Conservation (phyloP, 352 stramenopile genomes). For the Pythium apleroticum region DNA sequence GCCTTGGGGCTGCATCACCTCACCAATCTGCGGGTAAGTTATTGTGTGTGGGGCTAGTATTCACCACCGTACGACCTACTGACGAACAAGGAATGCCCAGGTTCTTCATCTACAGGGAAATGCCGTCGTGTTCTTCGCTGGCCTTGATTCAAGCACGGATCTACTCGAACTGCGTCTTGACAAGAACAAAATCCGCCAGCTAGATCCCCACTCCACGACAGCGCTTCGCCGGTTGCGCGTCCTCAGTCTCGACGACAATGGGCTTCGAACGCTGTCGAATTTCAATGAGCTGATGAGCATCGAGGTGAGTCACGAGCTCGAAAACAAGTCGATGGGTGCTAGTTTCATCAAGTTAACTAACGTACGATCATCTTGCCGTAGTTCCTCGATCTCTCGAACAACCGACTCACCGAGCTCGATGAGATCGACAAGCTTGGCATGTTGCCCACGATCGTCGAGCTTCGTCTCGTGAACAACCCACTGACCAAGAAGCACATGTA, state of each 20-base stretch:
- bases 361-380: slow-evolving; percentile 14
- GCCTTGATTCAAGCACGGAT: slow-evolving; percentile 57
- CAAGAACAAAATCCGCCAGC: slow-evolving; percentile 82
- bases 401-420: slow-evolving; percentile 72
- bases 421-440: slow-evolving; percentile 70
- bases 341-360: not conserved
- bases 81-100: too few relatives aligned
- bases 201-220: slow-evolving; percentile 57
- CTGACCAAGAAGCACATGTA: slow-evolving; percentile 85
- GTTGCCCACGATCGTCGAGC: slow-evolving; percentile 60
- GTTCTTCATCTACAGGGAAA: slow-evolving; percentile 81
- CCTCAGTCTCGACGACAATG: slow-evolving; percentile 81
- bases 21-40: slow-evolving; percentile 55
- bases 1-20: slow-evolving; percentile 66
- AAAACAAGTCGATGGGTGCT: not conserved
- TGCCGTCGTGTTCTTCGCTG: slow-evolving; percentile 64
- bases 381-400: slow-evolving; percentile 75
- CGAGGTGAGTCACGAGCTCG: slow-evolving; percentile 42
- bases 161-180: slow-evolving; percentile 73
- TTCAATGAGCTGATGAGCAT: slow-evolving; percentile 67
- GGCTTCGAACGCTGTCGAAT: slow-evolving; percentile 62
- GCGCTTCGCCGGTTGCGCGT: slow-evolving; percentile 51
- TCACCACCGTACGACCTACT: too few relatives aligned
- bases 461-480: slow-evolving; percentile 71
- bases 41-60: not conserved